Conservation (phyloP, 1,284 basidiomycete genomes). For the Wolfiporia cocos region DNA sequence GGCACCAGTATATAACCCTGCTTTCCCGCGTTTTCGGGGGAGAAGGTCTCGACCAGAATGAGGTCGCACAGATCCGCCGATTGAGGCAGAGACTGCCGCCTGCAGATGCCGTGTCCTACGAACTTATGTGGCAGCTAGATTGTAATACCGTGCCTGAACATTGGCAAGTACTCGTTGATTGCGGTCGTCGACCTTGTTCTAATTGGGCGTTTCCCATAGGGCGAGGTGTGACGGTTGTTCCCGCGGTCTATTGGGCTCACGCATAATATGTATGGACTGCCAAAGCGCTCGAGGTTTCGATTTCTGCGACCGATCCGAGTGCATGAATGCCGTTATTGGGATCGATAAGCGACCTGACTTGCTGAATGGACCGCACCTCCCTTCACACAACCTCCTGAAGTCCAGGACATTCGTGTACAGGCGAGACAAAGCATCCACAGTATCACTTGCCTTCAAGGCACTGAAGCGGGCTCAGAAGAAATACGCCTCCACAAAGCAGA, state of each 20-base stretch:
- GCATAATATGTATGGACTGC: conserved; percentile 9
- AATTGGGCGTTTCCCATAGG: too few relatives aligned
- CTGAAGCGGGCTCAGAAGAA: background rate
- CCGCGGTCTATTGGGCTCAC: too few relatives aligned
- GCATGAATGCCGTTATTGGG: conserved; percentile 2
- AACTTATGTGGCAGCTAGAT: background rate
- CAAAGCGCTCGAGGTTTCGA: conserved; percentile 7
- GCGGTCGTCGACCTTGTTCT: too few relatives aligned
- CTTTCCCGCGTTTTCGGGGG: too few relatives aligned
- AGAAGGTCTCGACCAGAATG: background rate
- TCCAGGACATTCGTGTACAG: background rate
- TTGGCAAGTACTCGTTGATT: too few relatives aligned
- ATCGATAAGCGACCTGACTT: background rate
- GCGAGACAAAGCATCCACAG: background rate
- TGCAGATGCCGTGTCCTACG: background rate
- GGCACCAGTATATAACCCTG: conserved; percentile 6
- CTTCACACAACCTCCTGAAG: background rate
- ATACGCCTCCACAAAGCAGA: background rate
- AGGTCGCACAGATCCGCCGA: background rate
- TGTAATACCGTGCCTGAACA: conserved; percentile 4
- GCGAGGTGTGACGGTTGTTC: too few relatives aligned
- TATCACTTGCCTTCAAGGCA: background rate
- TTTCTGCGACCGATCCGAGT: conserved; percentile 15
- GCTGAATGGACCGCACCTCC: background rate
- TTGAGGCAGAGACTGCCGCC: background rate